phyloP scores from a whole-genome alignment of 352 stramenopile genomes.

The Phytopythium helicoides region DNA sequence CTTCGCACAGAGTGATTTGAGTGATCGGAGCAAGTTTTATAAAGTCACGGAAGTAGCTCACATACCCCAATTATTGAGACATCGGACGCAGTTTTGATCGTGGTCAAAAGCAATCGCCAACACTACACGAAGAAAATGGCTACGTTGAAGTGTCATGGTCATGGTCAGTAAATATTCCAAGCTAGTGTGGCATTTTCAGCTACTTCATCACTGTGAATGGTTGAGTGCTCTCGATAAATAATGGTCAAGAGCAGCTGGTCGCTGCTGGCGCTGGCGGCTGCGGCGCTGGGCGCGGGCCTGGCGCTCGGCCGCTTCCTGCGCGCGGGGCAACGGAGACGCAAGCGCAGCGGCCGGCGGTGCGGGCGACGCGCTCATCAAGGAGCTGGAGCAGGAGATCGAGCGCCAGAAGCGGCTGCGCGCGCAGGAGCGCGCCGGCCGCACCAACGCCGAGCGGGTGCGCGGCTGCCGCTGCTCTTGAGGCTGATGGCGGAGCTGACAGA shows the following conservation, averaged over 20 bases:
- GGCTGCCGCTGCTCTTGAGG: background rate
- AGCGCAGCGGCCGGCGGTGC: background rate
- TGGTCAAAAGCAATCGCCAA: too few species aligned
- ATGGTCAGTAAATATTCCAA: too few species aligned
- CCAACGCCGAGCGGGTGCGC: slow-evolving; percentile 53
- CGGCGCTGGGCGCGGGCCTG: slow-evolving; percentile 20
- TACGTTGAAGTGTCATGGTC: too few species aligned
- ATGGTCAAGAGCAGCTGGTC: slow-evolving; percentile 17
- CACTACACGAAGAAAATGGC: too few species aligned
- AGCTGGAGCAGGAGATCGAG: slow-evolving; percentile 64
- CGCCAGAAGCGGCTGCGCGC: slow-evolving; percentile 66
- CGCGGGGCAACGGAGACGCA: background rate
- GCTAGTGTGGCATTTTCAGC: too few species aligned
- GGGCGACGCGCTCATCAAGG: slow-evolving; percentile 32
- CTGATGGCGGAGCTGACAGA: background rate
- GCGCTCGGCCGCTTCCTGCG: slow-evolving; percentile 21
- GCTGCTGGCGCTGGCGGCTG: slow-evolving; percentile 19
- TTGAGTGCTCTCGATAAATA: too few species aligned
- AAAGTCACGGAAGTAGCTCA: too few species aligned
- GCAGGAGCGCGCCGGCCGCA: slow-evolving; percentile 72
- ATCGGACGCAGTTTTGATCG: too few species aligned
- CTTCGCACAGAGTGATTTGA: too few species aligned
- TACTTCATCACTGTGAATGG: too few species aligned
- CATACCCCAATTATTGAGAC: too few species aligned
- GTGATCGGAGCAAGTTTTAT: too few species aligned